Percentiles rank a stretch among this genome's conserved stretches.
Conservation (phyloP, 2,329 filamentous ascomycete genomes). For the Xylariaceae sp. region DNA sequence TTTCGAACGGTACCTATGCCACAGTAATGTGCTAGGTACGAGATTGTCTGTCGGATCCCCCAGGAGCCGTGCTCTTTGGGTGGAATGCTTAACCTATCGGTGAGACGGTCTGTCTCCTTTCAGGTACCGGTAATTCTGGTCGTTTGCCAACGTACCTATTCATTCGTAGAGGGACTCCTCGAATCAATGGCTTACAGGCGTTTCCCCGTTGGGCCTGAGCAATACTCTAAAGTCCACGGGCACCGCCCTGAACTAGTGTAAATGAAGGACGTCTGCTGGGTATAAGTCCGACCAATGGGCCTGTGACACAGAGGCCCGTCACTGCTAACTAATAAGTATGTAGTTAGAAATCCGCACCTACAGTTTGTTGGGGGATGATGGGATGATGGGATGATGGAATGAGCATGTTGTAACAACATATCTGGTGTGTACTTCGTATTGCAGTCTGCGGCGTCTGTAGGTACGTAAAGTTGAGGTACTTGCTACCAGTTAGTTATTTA, state of each 20-base stretch:
- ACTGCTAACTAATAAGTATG: neutral
- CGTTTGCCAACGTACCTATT: neutral
- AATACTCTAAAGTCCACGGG: neutral
- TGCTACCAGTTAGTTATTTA: too few species aligned
- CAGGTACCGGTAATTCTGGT: slow-evolving; percentile 9
- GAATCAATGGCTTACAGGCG: neutral
- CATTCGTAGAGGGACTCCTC: too few species aligned
- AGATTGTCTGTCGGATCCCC: too few species aligned
- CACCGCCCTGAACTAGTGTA: too few species aligned
- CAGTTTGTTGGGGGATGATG: neutral
- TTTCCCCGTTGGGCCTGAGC: neutral
- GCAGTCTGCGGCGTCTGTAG: too few species aligned
- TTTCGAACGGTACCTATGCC: too few species aligned
- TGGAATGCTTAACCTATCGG: too few species aligned
- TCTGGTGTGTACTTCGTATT: too few species aligned
- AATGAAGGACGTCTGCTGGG: neutral
- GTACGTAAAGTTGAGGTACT: too few species aligned
- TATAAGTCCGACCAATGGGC: slow-evolving; percentile 10
- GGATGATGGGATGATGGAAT: too few species aligned
- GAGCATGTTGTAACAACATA: too few species aligned
- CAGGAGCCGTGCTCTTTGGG: neutral
- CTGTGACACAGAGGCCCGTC: slow-evolving; percentile 15
- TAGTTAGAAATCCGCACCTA: slow-evolving; percentile 13
- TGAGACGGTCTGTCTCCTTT: slow-evolving; percentile 6
- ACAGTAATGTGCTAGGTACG: too few species aligned